Percentiles rank a stretch among this genome's conserved stretches.
Conservation (phyloP, 1,284 basidiomycete genomes). For the Coniferiporia sulphurascens region DNA sequence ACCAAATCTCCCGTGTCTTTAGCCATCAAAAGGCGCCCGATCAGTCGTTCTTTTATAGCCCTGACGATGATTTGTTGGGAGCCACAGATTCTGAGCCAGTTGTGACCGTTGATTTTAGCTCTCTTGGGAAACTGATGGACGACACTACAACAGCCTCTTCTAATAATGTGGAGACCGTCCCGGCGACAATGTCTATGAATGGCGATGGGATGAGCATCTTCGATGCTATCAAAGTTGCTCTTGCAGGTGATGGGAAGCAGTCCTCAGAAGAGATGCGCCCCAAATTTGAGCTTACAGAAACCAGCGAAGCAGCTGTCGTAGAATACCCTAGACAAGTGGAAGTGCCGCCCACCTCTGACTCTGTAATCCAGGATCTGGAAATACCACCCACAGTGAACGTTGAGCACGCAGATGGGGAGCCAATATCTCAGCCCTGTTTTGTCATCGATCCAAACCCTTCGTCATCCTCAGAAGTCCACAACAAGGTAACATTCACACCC, state of each 20-base stretch:
- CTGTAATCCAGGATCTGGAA: background rate
- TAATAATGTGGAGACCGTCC: background rate
- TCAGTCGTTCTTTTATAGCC: slow-evolving; percentile 21
- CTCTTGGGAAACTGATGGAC: slow-evolving; percentile 16
- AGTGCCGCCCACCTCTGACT: background rate
- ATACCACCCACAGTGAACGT: slow-evolving; percentile 21
- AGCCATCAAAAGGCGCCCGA: slow-evolving; percentile 28
- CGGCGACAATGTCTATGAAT: background rate
- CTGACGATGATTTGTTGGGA: slow-evolving; percentile 24
- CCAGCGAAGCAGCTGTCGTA: background rate
- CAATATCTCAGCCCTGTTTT: slow-evolving; percentile 24
- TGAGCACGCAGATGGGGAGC: slow-evolving; percentile 28
- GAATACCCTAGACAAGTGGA: background rate
- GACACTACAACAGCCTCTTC: background rate
- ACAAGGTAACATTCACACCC: slow-evolving; percentile 14
- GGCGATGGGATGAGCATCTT: slow-evolving; percentile 7
- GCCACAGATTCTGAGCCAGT: slow-evolving; percentile 24
- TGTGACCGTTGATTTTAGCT: slow-evolving; percentile 15
- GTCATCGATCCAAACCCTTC: slow-evolving; percentile 39
- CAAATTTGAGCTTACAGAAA: background rate
- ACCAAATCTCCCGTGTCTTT: slow-evolving; percentile 56
- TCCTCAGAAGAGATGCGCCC: too few relatives aligned
- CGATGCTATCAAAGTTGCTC: slow-evolving; percentile 3
- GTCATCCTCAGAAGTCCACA: slow-evolving; percentile 17
- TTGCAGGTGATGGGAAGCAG: background rate